Base-by-base conservation (phyloP, 495 filamentous ascomycete genomes). In the Recurvomyces mirabilis region DNA sequence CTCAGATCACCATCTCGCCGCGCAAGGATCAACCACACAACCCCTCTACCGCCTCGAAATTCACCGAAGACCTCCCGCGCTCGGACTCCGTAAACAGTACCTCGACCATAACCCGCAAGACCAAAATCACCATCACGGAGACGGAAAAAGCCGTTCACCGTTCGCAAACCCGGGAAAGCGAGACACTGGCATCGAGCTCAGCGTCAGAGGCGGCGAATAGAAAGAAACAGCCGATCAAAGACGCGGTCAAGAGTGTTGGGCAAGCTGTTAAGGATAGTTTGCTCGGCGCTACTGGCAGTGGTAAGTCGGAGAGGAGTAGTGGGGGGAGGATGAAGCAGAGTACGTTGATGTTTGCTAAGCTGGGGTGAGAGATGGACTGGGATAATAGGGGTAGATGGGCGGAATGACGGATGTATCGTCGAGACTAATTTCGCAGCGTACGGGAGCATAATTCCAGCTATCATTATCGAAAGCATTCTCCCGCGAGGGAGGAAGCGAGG, bases 261-360 rank as follows among this genome's bases (percentile, higher is more conserved):
- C 24, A 41, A 31, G 48, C 36, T 41, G 33, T 46, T 41, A 46
- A 35, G 48, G 37, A 31, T 15, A 23, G 48, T 24, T 41, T 46
- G 34, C 29, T 32, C 7, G 41, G 41, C 18, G 39, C 32, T 25
- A 14, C 25, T 29, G 38, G 33, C 12, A 25, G 18, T 18, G 37
- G 7, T 24, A 37, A 29, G 31, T 6, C 26, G 5, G 12, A 6
- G 13, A 14, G 28, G 5, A 31, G 22, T 4, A 15, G 41, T 24
- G 31, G 4, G 9, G 28, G 29, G 7, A 47, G 41, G 41, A 17
- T 42, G 43, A 47, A 35, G 49, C 49, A 52, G 43, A 52, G 49
- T 21, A 52, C 49, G 43, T 21, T 52, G 1, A 24, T 13, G 14
- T 52, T 52, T 43, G 38, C n/a, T 11, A 52, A 43, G 49, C 26